Evolutionary conservation across 2,329 filamentous ascomycete species (phyloP).

Genomic region (Colletotrichum sp.): DNA sequence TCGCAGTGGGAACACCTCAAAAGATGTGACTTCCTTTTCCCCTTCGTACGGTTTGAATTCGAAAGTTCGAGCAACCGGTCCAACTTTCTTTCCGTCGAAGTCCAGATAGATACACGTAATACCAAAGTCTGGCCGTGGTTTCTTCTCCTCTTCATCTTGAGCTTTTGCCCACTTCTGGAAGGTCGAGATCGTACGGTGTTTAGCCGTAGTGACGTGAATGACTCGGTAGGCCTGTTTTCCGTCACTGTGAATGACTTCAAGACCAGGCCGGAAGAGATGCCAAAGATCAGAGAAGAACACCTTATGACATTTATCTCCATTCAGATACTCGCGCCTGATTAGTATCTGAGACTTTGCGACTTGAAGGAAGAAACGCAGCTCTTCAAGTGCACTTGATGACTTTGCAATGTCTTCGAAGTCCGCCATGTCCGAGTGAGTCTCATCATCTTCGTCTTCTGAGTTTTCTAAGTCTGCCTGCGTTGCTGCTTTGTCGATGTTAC

Average conservation of each 20-base stretch:
- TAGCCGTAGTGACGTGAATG: not conserved
- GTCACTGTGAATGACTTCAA: not conserved
- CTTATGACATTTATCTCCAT: accelerated
- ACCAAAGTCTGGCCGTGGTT: not conserved
- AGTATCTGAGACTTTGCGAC: accelerated
- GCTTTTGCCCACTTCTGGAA: not conserved
- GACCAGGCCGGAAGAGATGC: not conserved
- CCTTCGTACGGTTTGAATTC: not conserved
- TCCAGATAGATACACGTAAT: not conserved
- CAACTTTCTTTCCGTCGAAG: not conserved
- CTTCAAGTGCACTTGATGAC: not conserved
- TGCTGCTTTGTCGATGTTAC: accelerated
- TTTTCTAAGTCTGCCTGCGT: not conserved
- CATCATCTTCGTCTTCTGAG: not conserved
- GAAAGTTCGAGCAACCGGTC: not conserved
- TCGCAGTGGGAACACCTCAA: not conserved
- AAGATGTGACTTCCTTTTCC: not conserved
- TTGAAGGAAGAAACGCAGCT: not conserved
- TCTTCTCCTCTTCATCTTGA: not conserved
- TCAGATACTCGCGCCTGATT: not conserved
- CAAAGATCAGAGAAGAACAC: not conserved
- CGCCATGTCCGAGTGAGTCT: accelerated
- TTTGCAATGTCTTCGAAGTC: not conserved
- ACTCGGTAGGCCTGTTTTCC: not conserved
- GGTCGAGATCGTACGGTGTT: not conserved